A percentile compares a stretch with the other conserved stretches of the same genome.
These are phyloP conservation scores for Rhynchosporium secalis DNA, from an alignment of 2,329 filamentous ascomycete genomes.

Conservation along the genomic window DNA sequence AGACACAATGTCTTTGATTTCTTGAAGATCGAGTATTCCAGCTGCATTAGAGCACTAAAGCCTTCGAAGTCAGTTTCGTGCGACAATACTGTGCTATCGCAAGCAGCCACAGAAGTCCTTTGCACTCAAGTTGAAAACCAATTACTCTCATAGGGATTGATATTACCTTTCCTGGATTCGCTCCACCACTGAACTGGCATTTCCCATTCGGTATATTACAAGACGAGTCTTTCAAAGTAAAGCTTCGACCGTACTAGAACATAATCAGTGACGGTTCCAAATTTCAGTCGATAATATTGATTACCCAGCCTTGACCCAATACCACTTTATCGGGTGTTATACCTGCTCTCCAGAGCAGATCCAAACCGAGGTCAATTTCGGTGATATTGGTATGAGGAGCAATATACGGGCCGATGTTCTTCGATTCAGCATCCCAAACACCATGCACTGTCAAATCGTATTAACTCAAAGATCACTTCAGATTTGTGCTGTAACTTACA, in stretches of 20 bases:
- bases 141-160: too few species aligned
- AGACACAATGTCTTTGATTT: conserved; percentile 41
- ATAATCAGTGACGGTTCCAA: too few species aligned
- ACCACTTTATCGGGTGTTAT: conserved; percentile 45
- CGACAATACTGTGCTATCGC: too few species aligned
- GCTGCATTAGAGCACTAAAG: conserved; percentile 31
- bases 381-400: conserved; percentile 45
- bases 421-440: conserved; percentile 28
- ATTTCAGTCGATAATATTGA: too few species aligned
- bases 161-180: conserved; percentile 28
- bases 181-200: conserved; percentile 30
- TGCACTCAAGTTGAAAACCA: too few species aligned
- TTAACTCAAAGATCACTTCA: background rate
- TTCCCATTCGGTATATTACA: conserved; percentile 33
- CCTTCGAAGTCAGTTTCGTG: too few species aligned
- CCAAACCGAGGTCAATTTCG: conserved; percentile 41
- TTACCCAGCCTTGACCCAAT: conserved; percentile 44
- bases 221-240: conserved; percentile 36
- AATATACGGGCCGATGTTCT: conserved; percentile 38
- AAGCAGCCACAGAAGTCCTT: too few species aligned
- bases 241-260: conserved; percentile 45
- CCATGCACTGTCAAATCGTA: conserved; percentile 34
- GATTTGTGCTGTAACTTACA: background rate
- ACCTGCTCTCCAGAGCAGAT: conserved; percentile 44
- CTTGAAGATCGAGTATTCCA: conserved; percentile 41